Evolutionary conservation across 495 filamentous ascomycete genomes (phyloP).

Genomic region (Tuber magnatum): DNA sequence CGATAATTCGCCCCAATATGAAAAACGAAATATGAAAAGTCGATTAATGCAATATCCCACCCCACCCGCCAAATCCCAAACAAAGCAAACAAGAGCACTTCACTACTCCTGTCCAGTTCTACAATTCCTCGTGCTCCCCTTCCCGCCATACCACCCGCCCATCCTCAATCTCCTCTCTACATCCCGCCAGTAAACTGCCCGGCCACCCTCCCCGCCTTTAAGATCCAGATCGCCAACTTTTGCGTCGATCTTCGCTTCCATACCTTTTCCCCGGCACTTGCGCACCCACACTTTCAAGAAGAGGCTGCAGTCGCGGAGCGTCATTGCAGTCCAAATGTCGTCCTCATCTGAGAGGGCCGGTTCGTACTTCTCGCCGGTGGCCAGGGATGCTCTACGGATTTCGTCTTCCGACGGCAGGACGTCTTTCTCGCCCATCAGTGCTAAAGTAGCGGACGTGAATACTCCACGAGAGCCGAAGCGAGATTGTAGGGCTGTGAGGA

Average conservation of each 20-base stretch:
- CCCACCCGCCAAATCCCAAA: background rate
- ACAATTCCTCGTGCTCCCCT: slow-evolving; percentile 40
- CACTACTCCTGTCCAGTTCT: slow-evolving; percentile 33
- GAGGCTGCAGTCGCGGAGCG: slow-evolving; percentile 61
- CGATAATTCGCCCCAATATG: no score
- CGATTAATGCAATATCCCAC: background rate
- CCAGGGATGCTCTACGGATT: slow-evolving; percentile 22
- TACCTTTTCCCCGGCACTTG: slow-evolving; percentile 31
- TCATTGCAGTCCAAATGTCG: slow-evolving; percentile 52
- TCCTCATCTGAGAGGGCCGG: slow-evolving; percentile 29
- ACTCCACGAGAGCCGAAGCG: slow-evolving; percentile 40
- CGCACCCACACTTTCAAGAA: slow-evolving; percentile 51
- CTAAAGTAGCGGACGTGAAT: slow-evolving; percentile 34
- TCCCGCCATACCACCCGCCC: slow-evolving; percentile 57
- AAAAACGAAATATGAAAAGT: no score
- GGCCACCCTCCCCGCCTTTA: slow-evolving; percentile 53
- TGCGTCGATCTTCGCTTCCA: slow-evolving; percentile 39
- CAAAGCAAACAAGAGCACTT: background rate
- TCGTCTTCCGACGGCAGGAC: slow-evolving; percentile 31
- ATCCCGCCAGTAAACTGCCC: slow-evolving; percentile 55
- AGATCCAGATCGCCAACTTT: slow-evolving; percentile 59
- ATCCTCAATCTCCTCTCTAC: slow-evolving; percentile 51
- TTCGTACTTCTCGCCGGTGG: slow-evolving; percentile 31
- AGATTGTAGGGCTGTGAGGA: slow-evolving; percentile 41
- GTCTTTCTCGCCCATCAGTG: slow-evolving; percentile 34